These are phyloP conservation scores for Nepenthes mirabilis DNA, from an alignment of 148 eudicot species.

Conservation along the genomic window DNA sequence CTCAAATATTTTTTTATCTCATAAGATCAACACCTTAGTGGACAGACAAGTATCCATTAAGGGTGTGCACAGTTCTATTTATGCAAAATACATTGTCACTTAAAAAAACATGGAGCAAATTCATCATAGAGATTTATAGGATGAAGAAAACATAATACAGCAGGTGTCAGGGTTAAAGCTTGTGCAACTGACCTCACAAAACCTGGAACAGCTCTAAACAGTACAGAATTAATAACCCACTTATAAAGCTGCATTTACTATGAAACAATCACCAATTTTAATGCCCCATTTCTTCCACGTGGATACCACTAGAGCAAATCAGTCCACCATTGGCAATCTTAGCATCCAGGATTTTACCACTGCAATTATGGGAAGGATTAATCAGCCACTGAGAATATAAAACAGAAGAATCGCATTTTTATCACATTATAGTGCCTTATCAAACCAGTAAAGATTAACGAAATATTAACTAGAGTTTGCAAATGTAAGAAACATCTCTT, in stretches of 20 bases:
- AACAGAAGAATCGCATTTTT: not conserved
- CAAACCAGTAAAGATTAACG: no score
- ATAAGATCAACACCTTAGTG: no score
- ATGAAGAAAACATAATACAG: no score
- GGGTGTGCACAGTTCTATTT: no score
- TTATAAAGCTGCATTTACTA: conserved; percentile 96
- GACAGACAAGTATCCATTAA: no score
- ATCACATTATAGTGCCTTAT: no score
- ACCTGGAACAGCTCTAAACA: not conserved
- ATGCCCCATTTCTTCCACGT: conserved; percentile 97
- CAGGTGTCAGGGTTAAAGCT: not conserved
- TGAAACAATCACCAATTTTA: conserved; percentile 83
- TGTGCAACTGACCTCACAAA: not conserved
- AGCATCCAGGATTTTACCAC: conserved; percentile 63
- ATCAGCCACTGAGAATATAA: not conserved
- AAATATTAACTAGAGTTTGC: no score
- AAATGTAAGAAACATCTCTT: no score
- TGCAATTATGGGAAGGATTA: conserved; percentile 13
- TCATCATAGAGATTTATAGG: no score
- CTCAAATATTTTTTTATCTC: no score
- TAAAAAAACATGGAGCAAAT: no score
- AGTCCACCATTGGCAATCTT: conserved; percentile 94
- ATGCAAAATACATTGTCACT: no score
- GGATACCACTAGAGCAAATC: conserved; percentile 96
- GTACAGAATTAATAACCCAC: conserved; percentile 49